phyloP scores from a whole-genome alignment of 2,329 filamentous ascomycete species.

The Biscogniauxia sp. region DNA sequence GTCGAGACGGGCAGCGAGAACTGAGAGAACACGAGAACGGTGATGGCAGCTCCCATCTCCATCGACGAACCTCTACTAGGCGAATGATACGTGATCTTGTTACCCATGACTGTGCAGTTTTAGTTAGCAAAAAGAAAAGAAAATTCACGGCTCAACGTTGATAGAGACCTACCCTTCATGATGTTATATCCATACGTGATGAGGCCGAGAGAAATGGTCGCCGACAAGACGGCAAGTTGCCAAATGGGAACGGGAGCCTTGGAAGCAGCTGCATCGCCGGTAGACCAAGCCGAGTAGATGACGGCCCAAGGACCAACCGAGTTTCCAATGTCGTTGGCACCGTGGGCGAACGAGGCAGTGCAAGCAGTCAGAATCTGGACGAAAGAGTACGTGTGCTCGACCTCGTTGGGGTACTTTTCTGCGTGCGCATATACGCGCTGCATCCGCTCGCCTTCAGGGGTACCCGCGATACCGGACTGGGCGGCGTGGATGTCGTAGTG shows the following conservation, averaged over 20 bases:
- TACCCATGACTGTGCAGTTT: conserved; percentile 59
- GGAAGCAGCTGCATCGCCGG: conserved; percentile 56
- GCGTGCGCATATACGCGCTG: conserved; percentile 63
- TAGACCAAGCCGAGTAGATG: conserved; percentile 67
- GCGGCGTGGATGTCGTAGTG: conserved; percentile 82
- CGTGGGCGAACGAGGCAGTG: conserved; percentile 72
- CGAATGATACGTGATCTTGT: conserved; percentile 43
- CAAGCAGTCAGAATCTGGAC: conserved; percentile 66
- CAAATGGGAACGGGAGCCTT: conserved; percentile 70
- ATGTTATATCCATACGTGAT: conserved; percentile 80
- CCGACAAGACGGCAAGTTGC: conserved; percentile 70
- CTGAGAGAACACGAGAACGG: conserved; percentile 73
- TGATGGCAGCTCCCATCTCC: conserved; percentile 78
- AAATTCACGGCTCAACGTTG: background rate
- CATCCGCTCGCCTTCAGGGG: conserved; percentile 72
- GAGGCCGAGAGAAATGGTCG: conserved; percentile 64
- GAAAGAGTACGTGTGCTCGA: conserved; percentile 68
- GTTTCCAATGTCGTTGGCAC: conserved; percentile 75
- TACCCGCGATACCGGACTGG: conserved; percentile 67
- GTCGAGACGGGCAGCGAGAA: conserved; percentile 74
- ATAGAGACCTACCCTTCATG: conserved; percentile 65
- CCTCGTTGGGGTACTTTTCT: conserved; percentile 65
- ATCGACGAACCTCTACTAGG: conserved; percentile 56
- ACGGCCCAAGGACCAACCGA: conserved; percentile 68
- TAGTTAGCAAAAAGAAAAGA: conserved; percentile 12